phyloP scores from a whole-genome alignment of 768 basidiomycete species.

The Chalciporus sphaerocephalus region DNA sequence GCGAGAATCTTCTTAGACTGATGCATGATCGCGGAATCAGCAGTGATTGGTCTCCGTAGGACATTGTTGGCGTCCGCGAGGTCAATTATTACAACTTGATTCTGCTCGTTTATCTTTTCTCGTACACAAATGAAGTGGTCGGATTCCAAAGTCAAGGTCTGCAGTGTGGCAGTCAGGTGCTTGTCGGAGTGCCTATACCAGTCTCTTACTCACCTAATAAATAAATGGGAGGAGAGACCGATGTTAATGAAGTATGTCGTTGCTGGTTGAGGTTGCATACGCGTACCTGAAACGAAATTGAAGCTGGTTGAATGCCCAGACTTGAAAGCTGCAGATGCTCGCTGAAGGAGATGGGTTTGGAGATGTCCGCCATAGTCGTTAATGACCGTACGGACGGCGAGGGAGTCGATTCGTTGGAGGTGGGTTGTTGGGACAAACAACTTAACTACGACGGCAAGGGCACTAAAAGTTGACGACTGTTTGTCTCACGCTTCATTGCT shows the following conservation, averaged over 20 bases:
- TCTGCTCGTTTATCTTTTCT: conserved; percentile 90
- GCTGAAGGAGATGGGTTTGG: conserved; percentile 82
- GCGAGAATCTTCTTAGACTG: conserved; percentile 95
- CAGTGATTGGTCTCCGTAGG: conserved; percentile 89
- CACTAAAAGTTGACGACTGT: conserved; percentile 29
- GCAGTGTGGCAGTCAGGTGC: conserved; percentile 6
- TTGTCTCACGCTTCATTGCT: conserved; percentile 25
- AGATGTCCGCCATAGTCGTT: conserved; percentile 29
- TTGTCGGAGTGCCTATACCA: neutral
- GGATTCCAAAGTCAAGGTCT: conserved; percentile 94
- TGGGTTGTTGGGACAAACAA: conserved; percentile 22
- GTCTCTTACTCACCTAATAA: conserved; percentile 18
- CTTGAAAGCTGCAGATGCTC: conserved; percentile 94
- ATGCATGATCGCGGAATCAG: conserved; percentile 99
- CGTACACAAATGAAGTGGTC: conserved; percentile 98
- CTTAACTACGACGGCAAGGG: conserved; percentile 13
- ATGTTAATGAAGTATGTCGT: conserved; percentile 16
- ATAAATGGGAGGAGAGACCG: neutral
- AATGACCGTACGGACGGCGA: conserved; percentile 14
- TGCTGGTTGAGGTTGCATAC: conserved; percentile 32
- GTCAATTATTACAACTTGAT: conserved; percentile 99
- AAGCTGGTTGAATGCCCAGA: conserved; percentile 91
- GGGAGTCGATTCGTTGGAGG: conserved; percentile 14
- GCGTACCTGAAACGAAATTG: conserved; percentile 91
- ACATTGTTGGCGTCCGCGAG: conserved; percentile 97